A percentile compares a stretch with the other conserved stretches of the same genome.
phyloP scores from a whole-genome alignment of 208 protist genomes.

The Wallacemonas collosoma region DNA sequence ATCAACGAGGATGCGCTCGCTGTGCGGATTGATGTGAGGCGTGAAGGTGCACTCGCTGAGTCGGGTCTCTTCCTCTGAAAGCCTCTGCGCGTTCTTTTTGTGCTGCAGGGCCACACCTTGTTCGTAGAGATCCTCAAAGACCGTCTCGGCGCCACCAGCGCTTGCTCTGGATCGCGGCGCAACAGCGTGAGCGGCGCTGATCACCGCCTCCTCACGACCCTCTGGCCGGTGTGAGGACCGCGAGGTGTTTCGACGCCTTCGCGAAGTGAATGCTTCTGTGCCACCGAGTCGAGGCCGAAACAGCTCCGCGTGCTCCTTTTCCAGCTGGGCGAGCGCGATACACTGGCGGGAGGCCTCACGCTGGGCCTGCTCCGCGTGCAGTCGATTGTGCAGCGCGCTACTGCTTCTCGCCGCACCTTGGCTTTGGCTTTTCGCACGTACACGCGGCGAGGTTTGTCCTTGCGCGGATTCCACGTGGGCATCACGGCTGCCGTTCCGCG shows the following conservation, averaged over 20 bases:
- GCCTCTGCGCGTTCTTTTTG: background rate
- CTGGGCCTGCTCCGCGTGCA: conserved; percentile 38
- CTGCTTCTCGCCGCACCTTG: background rate
- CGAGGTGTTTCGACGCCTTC: background rate
- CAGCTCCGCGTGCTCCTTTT: conserved; percentile 30
- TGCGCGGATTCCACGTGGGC: too few relatives aligned
- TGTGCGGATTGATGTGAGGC: conserved; percentile 13
- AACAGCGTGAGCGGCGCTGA: too few relatives aligned
- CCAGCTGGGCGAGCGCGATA: conserved; percentile 32
- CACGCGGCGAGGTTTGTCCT: too few relatives aligned
- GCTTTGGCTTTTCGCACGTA: too few relatives aligned
- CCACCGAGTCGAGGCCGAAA: conserved; percentile 22
- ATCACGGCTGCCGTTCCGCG: background rate
- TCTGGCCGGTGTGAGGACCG: too few relatives aligned
- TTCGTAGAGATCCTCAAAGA: conserved; percentile 21
- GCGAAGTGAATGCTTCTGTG: conserved; percentile 2
- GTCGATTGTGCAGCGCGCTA: conserved; percentile 26
- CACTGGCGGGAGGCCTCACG: conserved; percentile 30
- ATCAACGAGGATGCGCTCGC: conserved; percentile 11
- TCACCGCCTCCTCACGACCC: too few relatives aligned
- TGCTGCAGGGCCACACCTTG: background rate
- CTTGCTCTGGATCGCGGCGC: too few relatives aligned
- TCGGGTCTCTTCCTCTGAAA: conserved; percentile 6
- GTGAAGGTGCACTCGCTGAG: conserved; percentile 5
- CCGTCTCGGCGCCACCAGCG: background rate